A percentile compares a stretch with the other conserved stretches of the same genome.
Evolutionary conservation across 164 flowering plant species (phyloP).

Genomic region (Annona squamosa): DNA sequence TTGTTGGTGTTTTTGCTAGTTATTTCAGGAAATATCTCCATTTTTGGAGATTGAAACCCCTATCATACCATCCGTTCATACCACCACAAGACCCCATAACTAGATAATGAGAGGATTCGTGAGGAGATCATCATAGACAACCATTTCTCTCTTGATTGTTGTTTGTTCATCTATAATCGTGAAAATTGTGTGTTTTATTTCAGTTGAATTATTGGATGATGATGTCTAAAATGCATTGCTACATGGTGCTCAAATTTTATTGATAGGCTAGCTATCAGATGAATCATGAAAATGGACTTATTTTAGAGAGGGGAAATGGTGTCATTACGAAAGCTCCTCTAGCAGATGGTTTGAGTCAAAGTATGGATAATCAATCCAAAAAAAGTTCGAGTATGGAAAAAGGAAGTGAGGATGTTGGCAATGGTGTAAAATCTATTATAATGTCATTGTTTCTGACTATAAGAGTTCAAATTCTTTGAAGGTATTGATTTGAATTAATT

Average conservation of each 20-base stretch:
- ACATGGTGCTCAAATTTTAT: background rate
- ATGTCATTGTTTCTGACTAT: conserved; percentile 15
- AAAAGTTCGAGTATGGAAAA: conserved; percentile 15
- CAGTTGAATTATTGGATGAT: background rate
- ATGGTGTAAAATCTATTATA: conserved; percentile 14
- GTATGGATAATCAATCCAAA: too few relatives aligned
- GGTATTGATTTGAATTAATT: conserved; percentile 27
- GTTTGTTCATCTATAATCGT: background rate
- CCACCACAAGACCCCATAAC: too few relatives aligned
- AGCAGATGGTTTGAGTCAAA: conserved; percentile 19
- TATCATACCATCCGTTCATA: too few relatives aligned
- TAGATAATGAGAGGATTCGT: background rate
- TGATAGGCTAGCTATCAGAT: conserved; percentile 14
- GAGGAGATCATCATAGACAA: background rate
- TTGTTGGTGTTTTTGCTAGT: background rate
- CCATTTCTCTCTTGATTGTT: background rate
- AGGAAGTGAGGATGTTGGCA: conserved; percentile 20
- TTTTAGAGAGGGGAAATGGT: conserved; percentile 25
- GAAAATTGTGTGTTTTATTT: background rate
- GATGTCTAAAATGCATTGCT: background rate
- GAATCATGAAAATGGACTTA: conserved; percentile 37
- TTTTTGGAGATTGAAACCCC: too few relatives aligned
- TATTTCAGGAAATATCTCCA: too few relatives aligned
- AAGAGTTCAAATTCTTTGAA: conserved; percentile 32
- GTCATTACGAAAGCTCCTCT: conserved; percentile 9